phyloP scores from a whole-genome alignment of 2,329 filamentous ascomycete genomes.

The Lomentospora prolificans region DNA sequence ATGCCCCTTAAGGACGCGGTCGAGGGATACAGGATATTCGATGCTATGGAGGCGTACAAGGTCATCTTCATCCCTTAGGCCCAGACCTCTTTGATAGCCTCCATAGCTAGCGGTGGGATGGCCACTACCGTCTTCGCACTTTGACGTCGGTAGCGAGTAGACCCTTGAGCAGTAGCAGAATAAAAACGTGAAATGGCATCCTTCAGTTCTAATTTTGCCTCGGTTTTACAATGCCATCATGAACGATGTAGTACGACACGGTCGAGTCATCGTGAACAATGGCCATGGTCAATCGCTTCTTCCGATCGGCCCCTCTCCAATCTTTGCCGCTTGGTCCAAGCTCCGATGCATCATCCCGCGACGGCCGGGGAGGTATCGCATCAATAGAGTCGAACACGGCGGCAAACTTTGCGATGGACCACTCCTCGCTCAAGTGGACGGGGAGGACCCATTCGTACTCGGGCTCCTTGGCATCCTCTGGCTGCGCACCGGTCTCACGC shows the following conservation, averaged over 20 bases:
- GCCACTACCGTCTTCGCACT: no score
- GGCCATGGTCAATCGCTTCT: slow-evolving; percentile 64
- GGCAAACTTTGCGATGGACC: slow-evolving; percentile 57
- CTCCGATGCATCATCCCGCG: slow-evolving; percentile 14
- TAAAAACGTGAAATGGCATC: not conserved
- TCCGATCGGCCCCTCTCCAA: slow-evolving; percentile 35
- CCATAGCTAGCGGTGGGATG: no score
- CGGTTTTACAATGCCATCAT: slow-evolving; percentile 80
- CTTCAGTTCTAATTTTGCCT: slow-evolving; percentile 55
- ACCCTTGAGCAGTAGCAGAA: not conserved
- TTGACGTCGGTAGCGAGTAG: not conserved
- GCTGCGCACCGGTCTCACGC: slow-evolving; percentile 32
- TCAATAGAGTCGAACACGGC: slow-evolving; percentile 57
- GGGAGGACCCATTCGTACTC: slow-evolving; percentile 71
- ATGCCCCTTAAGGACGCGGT: slow-evolving; percentile 60
- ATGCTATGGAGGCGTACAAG: slow-evolving; percentile 65
- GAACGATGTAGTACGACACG: slow-evolving; percentile 74
- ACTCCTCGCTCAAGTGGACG: slow-evolving; percentile 62
- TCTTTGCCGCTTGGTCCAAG: slow-evolving; percentile 22
- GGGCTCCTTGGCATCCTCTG: slow-evolving; percentile 32
- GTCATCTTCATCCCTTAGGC: slow-evolving; percentile 52
- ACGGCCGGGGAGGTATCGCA: slow-evolving; percentile 22
- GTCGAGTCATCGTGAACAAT: slow-evolving; percentile 73
- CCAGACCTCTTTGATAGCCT: not conserved
- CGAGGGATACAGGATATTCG: slow-evolving; percentile 61